Evolutionary conservation across 768 basidiomycete species (phyloP).

Genomic region (Trametes gibbosa): DNA sequence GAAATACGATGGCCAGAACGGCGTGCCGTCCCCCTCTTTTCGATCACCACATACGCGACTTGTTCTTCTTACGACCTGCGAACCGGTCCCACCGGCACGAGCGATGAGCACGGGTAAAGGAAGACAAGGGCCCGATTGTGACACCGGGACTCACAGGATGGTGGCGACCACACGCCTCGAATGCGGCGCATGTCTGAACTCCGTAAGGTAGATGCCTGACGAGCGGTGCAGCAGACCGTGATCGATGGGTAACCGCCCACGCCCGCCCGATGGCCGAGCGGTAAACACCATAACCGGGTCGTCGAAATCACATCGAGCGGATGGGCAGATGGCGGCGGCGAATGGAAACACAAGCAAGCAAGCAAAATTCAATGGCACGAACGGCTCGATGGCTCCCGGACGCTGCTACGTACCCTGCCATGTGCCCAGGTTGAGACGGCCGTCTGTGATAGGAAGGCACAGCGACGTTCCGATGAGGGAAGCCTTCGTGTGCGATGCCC

Average conservation of each 20-base stretch:
- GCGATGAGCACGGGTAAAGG: not conserved
- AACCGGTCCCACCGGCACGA: not conserved
- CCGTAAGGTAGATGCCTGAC: constrained; percentile 80
- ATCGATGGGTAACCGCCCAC: not conserved
- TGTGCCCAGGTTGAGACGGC: constrained; percentile 76
- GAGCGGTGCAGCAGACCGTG: not conserved
- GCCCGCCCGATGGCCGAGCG: too few species aligned
- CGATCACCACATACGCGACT: too few species aligned
- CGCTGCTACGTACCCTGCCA: constrained; percentile 74
- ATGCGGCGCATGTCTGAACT: constrained; percentile 73
- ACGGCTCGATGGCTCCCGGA: not conserved
- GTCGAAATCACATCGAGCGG: not conserved
- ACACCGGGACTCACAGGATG: constrained; percentile 52
- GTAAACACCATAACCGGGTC: not conserved
- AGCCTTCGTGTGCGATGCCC: constrained; percentile 89
- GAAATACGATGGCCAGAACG: too few species aligned
- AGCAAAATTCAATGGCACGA: not conserved
- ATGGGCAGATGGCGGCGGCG: not conserved
- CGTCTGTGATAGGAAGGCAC: constrained; percentile 81
- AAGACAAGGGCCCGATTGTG: not conserved
- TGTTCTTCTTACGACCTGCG: not conserved
- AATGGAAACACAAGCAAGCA: not conserved
- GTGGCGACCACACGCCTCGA: constrained; percentile 75
- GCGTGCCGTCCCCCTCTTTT: too few species aligned
- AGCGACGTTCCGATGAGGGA: constrained; percentile 82